Evolutionary conservation across 306 rosid genomes (phyloP), one percentile per base, ranked within the genome.

Genomic region (Parietaria judaica): DNA sequence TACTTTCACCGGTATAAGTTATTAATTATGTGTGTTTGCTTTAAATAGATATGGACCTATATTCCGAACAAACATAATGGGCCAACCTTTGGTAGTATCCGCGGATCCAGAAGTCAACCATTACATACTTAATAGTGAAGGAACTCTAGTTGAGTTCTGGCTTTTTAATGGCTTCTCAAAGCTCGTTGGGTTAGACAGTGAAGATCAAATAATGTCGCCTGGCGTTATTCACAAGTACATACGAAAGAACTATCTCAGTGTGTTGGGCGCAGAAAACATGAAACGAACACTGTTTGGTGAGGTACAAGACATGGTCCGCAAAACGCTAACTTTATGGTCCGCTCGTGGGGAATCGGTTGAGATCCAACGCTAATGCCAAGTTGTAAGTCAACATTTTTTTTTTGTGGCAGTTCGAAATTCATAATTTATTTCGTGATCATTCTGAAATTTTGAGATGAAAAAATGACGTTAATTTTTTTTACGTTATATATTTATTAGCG

Each of bases 261-360:
- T 74, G 53, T 56, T 79, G 37, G 80, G 84, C 13, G 53, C 68
- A 3, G 70, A 71, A 14, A 69, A 47, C 41, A 48, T 79, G 0
- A 79, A 71, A 67, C 15, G 11, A 6, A 71, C 61, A 17, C 36
- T 79, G 56, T 70, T 75, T 31, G 53, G 65, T 51, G 58, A 75
- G 14, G 47, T 75, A 0, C 68, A 75, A 41, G 62, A 50, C 14
- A 3, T 31, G 1, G 64, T 72, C 11, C 8, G 56, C 52, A 63
- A 65, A 68, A 48, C 39, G 34, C 51, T 79, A 1, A 5, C 0
- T 16, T 17, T 38, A 1, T 79, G 84, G 80, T 79, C 80, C 3
- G 54, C 3, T 4, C 52, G 8, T 9, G 73, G 68, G 14, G 60
- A 49, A 2, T 71, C 72, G 3, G 78, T 79, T 58, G 80, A 79